These are phyloP conservation scores for Clavulina sp. DNA, from an alignment of 768 basidiomycete genomes.

Conservation along the genomic window DNA sequence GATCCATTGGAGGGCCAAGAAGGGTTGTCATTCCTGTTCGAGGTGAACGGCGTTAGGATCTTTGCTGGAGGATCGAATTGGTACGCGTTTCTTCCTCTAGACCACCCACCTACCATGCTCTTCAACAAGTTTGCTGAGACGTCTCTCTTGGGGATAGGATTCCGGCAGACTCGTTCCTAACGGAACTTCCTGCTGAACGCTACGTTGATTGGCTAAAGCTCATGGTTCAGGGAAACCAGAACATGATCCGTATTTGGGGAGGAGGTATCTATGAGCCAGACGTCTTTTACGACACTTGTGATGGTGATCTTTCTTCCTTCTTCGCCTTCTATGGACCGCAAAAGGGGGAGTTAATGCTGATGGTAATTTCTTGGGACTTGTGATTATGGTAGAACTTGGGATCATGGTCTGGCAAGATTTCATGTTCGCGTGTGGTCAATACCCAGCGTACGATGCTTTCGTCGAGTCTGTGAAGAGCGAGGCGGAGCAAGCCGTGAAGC, in stretches of 20 bases:
- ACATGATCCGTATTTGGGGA: constrained; percentile 90
- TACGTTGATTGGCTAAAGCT: constrained; percentile 76
- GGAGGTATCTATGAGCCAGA: constrained; percentile 59
- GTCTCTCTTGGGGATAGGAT: too few relatives aligned
- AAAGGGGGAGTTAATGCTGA: too few relatives aligned
- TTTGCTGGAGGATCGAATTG: constrained; percentile 49
- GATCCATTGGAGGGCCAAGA: constrained; percentile 58
- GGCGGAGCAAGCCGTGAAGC: constrained; percentile 66
- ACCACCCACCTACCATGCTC: too few relatives aligned
- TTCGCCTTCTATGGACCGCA: too few relatives aligned
- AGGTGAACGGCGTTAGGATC: constrained; percentile 73
- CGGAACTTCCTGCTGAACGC: constrained; percentile 29
- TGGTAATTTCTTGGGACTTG: too few relatives aligned
- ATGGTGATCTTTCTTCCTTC: too few relatives aligned
- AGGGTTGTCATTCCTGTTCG: constrained; percentile 76
- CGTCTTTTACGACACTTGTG: constrained; percentile 69
- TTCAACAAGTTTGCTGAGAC: too few relatives aligned
- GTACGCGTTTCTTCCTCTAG: constrained; percentile 3
- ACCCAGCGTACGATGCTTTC: constrained; percentile 76
- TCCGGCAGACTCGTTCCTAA: constrained; percentile 80
- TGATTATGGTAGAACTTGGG: constrained; percentile 25
- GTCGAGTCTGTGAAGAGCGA: constrained; percentile 55
- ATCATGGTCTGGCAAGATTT: constrained; percentile 95
- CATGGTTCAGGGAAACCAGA: constrained; percentile 79
- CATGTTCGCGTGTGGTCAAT: constrained; percentile 93